phyloP scores from a whole-genome alignment of 345 rosid species.

The Turnera subulata region DNA sequence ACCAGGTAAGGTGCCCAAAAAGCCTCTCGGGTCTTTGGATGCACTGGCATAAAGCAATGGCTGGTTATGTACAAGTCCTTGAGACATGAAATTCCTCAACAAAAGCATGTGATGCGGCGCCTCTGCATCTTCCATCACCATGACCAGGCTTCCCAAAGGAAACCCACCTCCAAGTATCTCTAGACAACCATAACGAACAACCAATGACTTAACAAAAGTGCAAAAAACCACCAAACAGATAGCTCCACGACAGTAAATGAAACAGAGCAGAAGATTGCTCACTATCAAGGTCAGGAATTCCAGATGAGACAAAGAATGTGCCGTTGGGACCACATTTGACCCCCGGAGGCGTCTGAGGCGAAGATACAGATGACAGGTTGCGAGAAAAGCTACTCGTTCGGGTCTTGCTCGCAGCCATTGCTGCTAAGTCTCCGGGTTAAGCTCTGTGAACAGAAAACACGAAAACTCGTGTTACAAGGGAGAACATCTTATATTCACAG shows the following conservation, averaged over 20 bases:
- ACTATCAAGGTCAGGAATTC: slow-evolving; percentile 93
- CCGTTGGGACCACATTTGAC: slow-evolving; percentile 83
- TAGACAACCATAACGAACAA: slow-evolving; percentile 15
- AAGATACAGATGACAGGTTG: slow-evolving; percentile 36
- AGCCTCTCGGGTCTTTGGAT: slow-evolving; percentile 71
- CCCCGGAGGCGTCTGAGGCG: slow-evolving; percentile 50
- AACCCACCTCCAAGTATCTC: slow-evolving; percentile 86
- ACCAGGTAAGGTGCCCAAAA: slow-evolving; percentile 82
- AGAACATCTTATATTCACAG: too few species aligned
- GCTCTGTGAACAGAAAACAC: too few species aligned
- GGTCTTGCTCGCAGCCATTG: slow-evolving; percentile 55
- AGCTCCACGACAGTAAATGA: too few species aligned
- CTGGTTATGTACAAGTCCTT: slow-evolving; percentile 81
- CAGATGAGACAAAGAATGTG: slow-evolving; percentile 63
- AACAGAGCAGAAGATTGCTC: slow-evolving; percentile 9
- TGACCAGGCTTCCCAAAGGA: slow-evolving; percentile 75
- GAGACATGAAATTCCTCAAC: slow-evolving; percentile 91
- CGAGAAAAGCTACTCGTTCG: slow-evolving; percentile 85
- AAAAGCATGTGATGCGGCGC: slow-evolving; percentile 98
- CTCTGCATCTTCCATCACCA: slow-evolving; percentile 98
- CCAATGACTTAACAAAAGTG: background rate
- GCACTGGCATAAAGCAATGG: slow-evolving; percentile 84
- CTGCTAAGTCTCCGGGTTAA: too few species aligned
- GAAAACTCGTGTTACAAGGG: too few species aligned
- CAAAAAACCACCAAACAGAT: background rate